phyloP scores from a whole-genome alignment of 169 alveolate species.

The Eimeria praecox region DNA sequence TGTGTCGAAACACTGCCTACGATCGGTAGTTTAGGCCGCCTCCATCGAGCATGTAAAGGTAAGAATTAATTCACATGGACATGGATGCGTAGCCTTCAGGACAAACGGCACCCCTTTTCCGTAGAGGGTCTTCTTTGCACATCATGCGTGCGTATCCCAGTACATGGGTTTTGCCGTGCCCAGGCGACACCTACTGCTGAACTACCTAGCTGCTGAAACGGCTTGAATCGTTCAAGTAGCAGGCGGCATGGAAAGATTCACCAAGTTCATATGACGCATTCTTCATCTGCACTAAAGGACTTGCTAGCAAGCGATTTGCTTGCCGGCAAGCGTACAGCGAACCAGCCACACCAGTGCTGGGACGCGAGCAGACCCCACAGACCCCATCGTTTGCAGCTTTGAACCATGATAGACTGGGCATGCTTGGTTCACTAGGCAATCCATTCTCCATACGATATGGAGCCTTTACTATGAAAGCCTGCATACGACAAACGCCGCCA shows the following conservation, averaged over 20 bases:
- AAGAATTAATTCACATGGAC: no score
- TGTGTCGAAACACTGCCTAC: not conserved
- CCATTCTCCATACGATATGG: constrained; percentile 33
- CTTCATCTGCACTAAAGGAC: constrained; percentile 44
- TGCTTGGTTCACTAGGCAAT: constrained; percentile 43
- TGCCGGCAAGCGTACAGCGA: not conserved
- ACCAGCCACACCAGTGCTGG: not conserved
- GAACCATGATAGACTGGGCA: constrained; percentile 19
- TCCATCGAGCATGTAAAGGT: not conserved
- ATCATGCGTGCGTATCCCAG: no score
- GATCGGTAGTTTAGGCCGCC: not conserved
- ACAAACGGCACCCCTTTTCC: no score
- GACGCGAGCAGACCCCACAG: no score
- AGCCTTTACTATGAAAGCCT: no score
- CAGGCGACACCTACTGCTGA: no score
- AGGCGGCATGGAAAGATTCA: constrained; percentile 47
- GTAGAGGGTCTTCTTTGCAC: no score
- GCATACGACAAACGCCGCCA: not conserved
- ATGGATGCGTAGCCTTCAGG: not conserved
- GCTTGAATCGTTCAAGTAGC: constrained; percentile 63
- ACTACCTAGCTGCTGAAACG: constrained; percentile 72
- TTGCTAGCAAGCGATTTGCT: not conserved
- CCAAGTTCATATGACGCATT: constrained; percentile 20
- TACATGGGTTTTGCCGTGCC: no score
- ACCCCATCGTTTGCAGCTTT: not conserved